Evolutionary conservation across 306 rosid species (phyloP), one percentile per base, ranked within the genome.

Genomic region (Citrullus colocynthis): DNA sequence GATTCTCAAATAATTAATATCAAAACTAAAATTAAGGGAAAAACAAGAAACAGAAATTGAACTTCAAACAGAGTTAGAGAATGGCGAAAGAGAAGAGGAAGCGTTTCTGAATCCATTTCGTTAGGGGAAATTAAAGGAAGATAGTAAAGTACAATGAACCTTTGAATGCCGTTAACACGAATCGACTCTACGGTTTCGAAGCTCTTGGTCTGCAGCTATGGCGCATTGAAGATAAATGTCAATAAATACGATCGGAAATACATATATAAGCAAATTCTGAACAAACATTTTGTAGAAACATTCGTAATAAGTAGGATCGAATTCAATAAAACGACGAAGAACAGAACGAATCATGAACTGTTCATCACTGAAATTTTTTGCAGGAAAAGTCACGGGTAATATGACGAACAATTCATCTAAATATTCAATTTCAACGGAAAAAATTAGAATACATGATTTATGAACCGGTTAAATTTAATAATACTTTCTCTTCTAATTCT

Each of bases 161-260:
- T 93, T 86, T 81, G 78, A 21, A 85, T 75, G 60, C 80, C 82
- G 83, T 83, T 42, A 79, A 32, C 70, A 54, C 62, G 70, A 58
- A 85, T 78, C 69, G 93, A 84, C 52, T 77, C 79, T 76, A 75
- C 87, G 52, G 87, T 86, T 87, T 88, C 87, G 61, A 80, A 88
- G 83, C 88, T 82, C 88, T 86, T 90, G 83, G 78, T 82, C 89
- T 87, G 67, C 69, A 69, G 74, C 67, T 61, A 54, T 18, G 79
- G 75, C 63, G 59, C 76, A 75, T 85, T 71, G 80, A 78, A 73
- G 80, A 62, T 28, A 61, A 76, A 49, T 48, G 60, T 78, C 36
- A 80, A 84, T 77, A 69, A 57, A 78, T 57, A 58, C 34, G 71
- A 69, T 44, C 5, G 21, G 48, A 71, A 49, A 13, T 51, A 60